These are phyloP conservation scores for Ganoderma multipileum DNA, from an alignment of 1,284 basidiomycete species.

Conservation along the genomic window DNA sequence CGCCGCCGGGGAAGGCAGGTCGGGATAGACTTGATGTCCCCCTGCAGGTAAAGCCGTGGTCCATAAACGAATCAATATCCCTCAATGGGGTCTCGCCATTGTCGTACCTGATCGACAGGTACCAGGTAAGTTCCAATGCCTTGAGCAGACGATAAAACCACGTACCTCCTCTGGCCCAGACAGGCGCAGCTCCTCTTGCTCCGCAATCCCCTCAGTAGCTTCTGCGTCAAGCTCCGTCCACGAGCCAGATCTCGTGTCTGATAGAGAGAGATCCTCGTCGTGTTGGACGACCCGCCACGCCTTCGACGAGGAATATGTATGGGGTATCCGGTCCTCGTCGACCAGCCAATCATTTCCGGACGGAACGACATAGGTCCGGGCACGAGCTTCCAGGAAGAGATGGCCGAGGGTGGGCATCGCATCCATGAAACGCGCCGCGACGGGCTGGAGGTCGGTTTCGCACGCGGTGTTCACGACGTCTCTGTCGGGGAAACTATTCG, in stretches of 20 bases:
- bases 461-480: not conserved
- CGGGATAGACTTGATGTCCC: no score
- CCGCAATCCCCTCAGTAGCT: not conserved
- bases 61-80: no score
- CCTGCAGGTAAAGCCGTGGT: no score
- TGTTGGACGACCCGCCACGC: not conserved
- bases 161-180: not conserved
- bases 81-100: no score
- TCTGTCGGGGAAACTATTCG: not conserved
- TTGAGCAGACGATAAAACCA: not conserved
- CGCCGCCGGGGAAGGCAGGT: no score
- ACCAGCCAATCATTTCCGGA: no score
- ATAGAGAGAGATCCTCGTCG: not conserved
- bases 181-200: not conserved
- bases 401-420: not conserved
- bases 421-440: not conserved
- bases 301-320: not conserved
- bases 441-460: not conserved
- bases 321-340: no score
- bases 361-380: not conserved
- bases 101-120: no score
- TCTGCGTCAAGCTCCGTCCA: not conserved
- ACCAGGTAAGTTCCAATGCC: no score
- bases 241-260: not conserved
- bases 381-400: not conserved